A percentile compares a stretch with the other conserved stretches of the same genome.
Conservation (phyloP, 2,329 filamentous ascomycete genomes). For the Xylaria digitata region DNA sequence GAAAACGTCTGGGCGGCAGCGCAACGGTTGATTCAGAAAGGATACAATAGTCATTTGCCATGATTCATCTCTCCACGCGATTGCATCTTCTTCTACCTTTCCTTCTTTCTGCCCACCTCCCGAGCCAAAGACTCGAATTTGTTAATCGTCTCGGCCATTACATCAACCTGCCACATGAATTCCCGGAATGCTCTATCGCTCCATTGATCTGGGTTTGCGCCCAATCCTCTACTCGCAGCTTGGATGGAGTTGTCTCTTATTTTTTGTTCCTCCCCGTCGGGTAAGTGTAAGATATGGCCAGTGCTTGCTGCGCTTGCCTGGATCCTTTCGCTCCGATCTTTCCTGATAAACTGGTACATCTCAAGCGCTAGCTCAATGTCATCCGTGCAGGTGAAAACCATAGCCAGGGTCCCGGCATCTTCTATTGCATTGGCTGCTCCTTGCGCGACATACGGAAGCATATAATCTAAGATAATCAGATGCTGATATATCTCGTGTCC, state of each 20-base stretch:
- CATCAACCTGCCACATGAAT: constrained; percentile 50
- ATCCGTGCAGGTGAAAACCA: constrained; percentile 43
- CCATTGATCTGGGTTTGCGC: constrained; percentile 46
- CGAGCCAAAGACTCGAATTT: constrained; percentile 38
- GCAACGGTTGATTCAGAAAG: constrained; percentile 54
- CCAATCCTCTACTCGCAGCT: constrained; percentile 18
- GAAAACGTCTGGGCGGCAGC: constrained; percentile 56
- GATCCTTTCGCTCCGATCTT: constrained; percentile 40
- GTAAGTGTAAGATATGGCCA: constrained; percentile 36
- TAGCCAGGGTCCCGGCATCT: constrained; percentile 53
- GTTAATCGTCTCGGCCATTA: constrained; percentile 47
- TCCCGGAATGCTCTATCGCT: constrained; percentile 45
- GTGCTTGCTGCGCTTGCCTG: constrained; percentile 37
- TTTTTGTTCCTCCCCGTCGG: constrained; percentile 39
- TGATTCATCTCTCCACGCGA: constrained; percentile 29
- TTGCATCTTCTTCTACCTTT: background rate
- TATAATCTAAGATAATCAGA: constrained; percentile 72
- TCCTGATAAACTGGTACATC: constrained; percentile 42
- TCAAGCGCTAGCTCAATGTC: constrained; percentile 38
- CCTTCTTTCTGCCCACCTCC: background rate
- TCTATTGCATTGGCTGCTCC: constrained; percentile 74
- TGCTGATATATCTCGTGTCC: constrained; percentile 64
- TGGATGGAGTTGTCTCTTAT: constrained; percentile 40
- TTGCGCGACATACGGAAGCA: constrained; percentile 71
- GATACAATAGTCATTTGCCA: constrained; percentile 55